Base-by-base conservation (phyloP, 345 rosid genomes). In the Sisymbrium irio region DNA sequence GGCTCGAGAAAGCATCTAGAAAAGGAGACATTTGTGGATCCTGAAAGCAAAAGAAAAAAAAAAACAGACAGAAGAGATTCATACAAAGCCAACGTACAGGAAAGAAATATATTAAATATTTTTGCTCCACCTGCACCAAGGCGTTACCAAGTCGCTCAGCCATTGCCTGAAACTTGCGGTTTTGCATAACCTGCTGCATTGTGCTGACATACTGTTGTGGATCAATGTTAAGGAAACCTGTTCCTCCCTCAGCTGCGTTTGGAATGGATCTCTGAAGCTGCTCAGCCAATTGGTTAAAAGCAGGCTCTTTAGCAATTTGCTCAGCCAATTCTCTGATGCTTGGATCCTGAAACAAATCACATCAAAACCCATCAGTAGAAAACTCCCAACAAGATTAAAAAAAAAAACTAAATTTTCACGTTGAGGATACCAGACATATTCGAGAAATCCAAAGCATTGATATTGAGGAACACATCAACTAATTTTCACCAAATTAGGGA, bases 171-270 rank as follows among this genome's bases (percentile, higher is more conserved):
- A 95, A 92, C 40, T 88, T 92, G 35, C 97, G 99, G 82, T 95
- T 95, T 82, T 92, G 88, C 97, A 95, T 92, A 80, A 95, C 98
- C 79, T 95, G 97, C 61, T 90, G 92, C 96, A 95, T 89, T 9
- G 99, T 95, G 47, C 85, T 61, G 36, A 83, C 77, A 76, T 95
- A 95, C 62, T 90, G 91, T 57, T 90, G 86, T 18, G 89, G 66
- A 71, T 95, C 96, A 71, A 95, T 84, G 78, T 82, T 84, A 28
- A 97, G 97, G 39, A 82, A 33, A 53, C 79, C 61, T 0, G 83
- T 97, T 0, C 86, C 96, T 15, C 84, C 98, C 22, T 55, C 72
- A 3, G 85, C 27, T 58, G 84, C 80, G 65, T 85, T 91, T 56
- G 89, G 93, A 54, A 92, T 81, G 5, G 92, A 83, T 77, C 87